A percentile compares a stretch with the other conserved stretches of the same genome.
phyloP scores from a whole-genome alignment of 2,329 filamentous ascomycete genomes.

The Penicillium capsulatum region DNA sequence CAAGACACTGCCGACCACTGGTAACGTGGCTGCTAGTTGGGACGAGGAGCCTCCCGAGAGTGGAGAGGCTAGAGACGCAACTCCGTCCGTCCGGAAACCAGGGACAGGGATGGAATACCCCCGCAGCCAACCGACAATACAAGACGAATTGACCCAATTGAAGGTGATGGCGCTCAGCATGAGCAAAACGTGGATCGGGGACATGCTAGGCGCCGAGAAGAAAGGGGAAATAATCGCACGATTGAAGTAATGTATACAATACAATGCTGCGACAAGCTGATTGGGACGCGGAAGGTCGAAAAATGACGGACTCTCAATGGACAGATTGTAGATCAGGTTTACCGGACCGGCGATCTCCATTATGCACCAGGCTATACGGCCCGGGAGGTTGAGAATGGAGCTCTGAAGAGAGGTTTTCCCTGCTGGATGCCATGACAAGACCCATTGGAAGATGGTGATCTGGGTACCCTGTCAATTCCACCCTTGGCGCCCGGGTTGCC shows the following conservation, averaged over 20 bases:
- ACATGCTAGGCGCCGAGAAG: conserved; percentile 81
- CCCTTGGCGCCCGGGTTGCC: neutral
- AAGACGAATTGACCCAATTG: conserved; percentile 75
- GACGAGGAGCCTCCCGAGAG: conserved; percentile 10
- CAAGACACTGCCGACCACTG: conserved; percentile 63
- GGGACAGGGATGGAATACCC: conserved; percentile 62
- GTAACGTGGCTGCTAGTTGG: conserved; percentile 27
- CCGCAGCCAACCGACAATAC: conserved; percentile 73
- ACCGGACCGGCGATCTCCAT: conserved; percentile 82
- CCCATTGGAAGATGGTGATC: conserved; percentile 71
- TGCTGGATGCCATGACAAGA: conserved; percentile 77
- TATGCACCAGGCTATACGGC: conserved; percentile 77
- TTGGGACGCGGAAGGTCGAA: conserved; percentile 33
- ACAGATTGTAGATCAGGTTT: conserved; percentile 72
- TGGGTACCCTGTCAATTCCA: conserved; percentile 35
- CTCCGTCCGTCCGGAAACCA: conserved; percentile 15
- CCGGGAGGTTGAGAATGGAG: conserved; percentile 78
- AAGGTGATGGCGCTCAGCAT: conserved; percentile 63
- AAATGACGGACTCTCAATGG: conserved; percentile 56
- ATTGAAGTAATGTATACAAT: conserved; percentile 84
- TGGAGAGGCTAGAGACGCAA: conserved; percentile 3
- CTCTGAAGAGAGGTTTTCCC: conserved; percentile 74
- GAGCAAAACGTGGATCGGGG: conserved; percentile 72
- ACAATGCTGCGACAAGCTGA: conserved; percentile 36
- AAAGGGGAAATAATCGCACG: conserved; percentile 79